Percentiles rank a stretch among this genome's conserved stretches.
These are phyloP conservation scores for Phoenix dactylifera DNA, from an alignment of 176 grass and related monocot species.

Conservation along the genomic window DNA sequence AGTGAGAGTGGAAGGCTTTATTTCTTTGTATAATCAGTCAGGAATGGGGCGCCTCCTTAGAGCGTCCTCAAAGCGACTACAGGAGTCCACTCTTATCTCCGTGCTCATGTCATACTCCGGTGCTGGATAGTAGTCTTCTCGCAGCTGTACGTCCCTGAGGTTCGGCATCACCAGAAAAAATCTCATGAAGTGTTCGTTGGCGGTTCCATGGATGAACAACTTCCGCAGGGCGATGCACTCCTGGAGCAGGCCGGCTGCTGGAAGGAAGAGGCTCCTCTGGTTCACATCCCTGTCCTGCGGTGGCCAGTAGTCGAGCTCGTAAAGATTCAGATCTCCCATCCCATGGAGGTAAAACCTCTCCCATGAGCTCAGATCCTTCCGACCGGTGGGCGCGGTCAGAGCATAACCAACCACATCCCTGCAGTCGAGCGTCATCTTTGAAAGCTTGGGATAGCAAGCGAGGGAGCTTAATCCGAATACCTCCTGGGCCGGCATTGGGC, in stretches of 20 bases:
- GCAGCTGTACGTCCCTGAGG: slow-evolving; percentile 76
- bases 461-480: slow-evolving; percentile 58
- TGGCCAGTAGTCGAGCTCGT: slow-evolving; percentile 93
- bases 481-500: slow-evolving; percentile 18
- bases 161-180: slow-evolving; percentile 55
- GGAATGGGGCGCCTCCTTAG: slow-evolving; percentile 34
- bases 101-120: slow-evolving; percentile 97
- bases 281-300: slow-evolving; percentile 93
- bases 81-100: slow-evolving; percentile 77
- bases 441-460: slow-evolving; percentile 34
- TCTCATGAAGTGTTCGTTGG: slow-evolving; percentile 82
- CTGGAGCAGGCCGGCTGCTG: slow-evolving; percentile 47
- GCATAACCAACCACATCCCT: slow-evolving; percentile 83
- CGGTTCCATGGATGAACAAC: slow-evolving; percentile 88
- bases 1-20: too few species aligned
- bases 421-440: slow-evolving; percentile 87
- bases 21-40: slow-evolving; percentile 22
- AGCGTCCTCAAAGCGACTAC: slow-evolving; percentile 54
- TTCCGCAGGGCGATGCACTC: slow-evolving; percentile 49
- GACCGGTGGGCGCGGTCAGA: slow-evolving; percentile 67
- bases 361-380: slow-evolving; percentile 89
- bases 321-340: slow-evolving; percentile 41
- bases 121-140: slow-evolving; percentile 95
- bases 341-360: slow-evolving; percentile 84
- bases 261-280: slow-evolving; percentile 72